Evolutionary conservation across 306 rosid species (phyloP).

Genomic region (Alnus rubra): DNA sequence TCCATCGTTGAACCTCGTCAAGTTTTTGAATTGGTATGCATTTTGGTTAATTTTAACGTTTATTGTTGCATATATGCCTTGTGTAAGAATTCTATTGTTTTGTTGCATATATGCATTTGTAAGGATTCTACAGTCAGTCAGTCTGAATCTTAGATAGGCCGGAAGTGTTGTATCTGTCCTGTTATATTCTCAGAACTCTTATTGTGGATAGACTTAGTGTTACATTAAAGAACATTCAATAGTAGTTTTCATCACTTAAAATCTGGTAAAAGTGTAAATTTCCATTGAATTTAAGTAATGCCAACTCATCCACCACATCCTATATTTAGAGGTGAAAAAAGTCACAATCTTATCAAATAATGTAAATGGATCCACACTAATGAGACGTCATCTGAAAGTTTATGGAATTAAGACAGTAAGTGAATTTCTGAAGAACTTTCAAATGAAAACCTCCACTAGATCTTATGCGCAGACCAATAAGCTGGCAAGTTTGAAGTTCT

Average conservation of each 20-base stretch:
- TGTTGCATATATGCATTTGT: too few species aligned
- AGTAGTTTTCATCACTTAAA: background rate
- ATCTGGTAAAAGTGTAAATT: background rate
- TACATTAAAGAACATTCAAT: background rate
- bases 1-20: conserved; percentile 96
- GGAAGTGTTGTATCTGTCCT: background rate
- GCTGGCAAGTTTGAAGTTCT: background rate
- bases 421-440: background rate
- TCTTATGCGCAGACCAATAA: background rate
- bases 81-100: background rate
- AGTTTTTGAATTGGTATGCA: conserved; percentile 92
- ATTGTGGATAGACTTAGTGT: background rate
- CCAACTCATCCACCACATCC: background rate
- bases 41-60: conserved; percentile 23
- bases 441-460: background rate
- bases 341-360: too few species aligned
- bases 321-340: too few species aligned
- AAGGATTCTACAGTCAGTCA: background rate
- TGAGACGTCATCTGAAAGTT: background rate
- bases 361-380: too few species aligned
- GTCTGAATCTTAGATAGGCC: background rate
- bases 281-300: background rate
- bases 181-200: background rate
- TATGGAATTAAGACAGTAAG: background rate
- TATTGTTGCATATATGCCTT: background rate